Conservation (phyloP, 306 rosid species). For the Rosa persica region DNA sequence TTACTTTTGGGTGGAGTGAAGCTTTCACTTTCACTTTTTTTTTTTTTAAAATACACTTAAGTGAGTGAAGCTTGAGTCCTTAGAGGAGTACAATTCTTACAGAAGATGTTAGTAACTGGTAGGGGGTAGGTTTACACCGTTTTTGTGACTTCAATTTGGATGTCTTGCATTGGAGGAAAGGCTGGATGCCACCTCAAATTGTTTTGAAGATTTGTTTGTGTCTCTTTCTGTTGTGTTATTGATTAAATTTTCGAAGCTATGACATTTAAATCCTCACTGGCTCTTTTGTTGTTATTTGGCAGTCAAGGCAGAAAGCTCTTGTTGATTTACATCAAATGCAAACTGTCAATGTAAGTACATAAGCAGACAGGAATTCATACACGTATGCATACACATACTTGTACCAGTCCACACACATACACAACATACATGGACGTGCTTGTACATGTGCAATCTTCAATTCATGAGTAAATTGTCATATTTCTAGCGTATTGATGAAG, state of each 20-base stretch:
- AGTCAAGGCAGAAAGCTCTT: conserved; percentile 94
- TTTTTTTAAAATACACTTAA: too few relatives aligned
- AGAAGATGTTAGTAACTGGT: background rate
- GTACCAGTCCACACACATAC: background rate
- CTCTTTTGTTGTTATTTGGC: conserved; percentile 25
- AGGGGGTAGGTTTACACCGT: background rate
- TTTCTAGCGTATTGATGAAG: background rate
- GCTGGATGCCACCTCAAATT: background rate
- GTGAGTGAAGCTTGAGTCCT: background rate
- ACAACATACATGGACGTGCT: background rate
- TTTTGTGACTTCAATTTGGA: background rate
- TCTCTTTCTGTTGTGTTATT: background rate
- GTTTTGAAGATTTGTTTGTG: background rate
- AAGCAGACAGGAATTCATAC: background rate
- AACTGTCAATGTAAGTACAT: conserved; percentile 61
- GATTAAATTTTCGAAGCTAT: background rate
- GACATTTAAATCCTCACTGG: background rate
- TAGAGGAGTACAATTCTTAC: background rate
- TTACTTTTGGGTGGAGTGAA: too few relatives aligned
- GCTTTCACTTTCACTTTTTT: background rate
- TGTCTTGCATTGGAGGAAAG: background rate
- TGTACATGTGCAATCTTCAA: background rate
- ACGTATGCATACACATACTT: background rate
- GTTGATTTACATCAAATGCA: conserved; percentile 86
- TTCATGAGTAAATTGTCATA: background rate